phyloP scores from a whole-genome alignment of 2,329 filamentous ascomycete genomes.

The Cladosporium sp. region DNA sequence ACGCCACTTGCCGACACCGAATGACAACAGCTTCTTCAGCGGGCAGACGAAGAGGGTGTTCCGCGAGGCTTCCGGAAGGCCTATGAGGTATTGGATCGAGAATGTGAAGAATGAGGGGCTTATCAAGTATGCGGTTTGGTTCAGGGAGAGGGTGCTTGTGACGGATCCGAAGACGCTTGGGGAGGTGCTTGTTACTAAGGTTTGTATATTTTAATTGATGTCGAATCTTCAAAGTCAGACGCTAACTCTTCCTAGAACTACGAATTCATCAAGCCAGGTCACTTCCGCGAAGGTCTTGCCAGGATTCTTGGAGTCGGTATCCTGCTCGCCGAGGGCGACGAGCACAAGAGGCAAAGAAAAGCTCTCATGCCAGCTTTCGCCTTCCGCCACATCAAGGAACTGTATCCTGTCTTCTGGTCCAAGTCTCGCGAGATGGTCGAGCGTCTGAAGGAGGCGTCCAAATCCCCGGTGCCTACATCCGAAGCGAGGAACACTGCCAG shows the following conservation, averaged over 20 bases:
- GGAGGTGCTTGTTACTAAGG: slow-evolving; percentile 51
- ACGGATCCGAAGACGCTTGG: slow-evolving; percentile 49
- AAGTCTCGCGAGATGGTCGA: slow-evolving; percentile 47
- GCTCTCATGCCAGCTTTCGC: slow-evolving; percentile 52
- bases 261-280: slow-evolving; percentile 51
- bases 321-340: slow-evolving; percentile 83
- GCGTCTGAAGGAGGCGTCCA: slow-evolving; percentile 37
- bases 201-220: background rate
- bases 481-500: background rate
- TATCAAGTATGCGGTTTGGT: slow-evolving; percentile 52
- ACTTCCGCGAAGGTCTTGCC: slow-evolving; percentile 55
- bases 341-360: slow-evolving; percentile 68
- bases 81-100: slow-evolving; percentile 53
- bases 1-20: slow-evolving; percentile 56
- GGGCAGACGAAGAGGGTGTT: slow-evolving; percentile 47
- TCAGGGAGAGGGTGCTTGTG: slow-evolving; percentile 47
- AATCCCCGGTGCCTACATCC: slow-evolving; percentile 19
- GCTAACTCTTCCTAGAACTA: background rate
- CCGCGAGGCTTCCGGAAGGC: slow-evolving; percentile 45
- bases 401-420: slow-evolving; percentile 52
- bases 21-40: slow-evolving; percentile 44
- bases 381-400: slow-evolving; percentile 52
- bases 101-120: slow-evolving; percentile 57
- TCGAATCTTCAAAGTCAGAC: too few species aligned
- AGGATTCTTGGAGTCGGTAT: slow-evolving; percentile 70